Evolutionary conservation across 164 flowering plant species (phyloP).

Genomic region (Vitis amurensis): DNA sequence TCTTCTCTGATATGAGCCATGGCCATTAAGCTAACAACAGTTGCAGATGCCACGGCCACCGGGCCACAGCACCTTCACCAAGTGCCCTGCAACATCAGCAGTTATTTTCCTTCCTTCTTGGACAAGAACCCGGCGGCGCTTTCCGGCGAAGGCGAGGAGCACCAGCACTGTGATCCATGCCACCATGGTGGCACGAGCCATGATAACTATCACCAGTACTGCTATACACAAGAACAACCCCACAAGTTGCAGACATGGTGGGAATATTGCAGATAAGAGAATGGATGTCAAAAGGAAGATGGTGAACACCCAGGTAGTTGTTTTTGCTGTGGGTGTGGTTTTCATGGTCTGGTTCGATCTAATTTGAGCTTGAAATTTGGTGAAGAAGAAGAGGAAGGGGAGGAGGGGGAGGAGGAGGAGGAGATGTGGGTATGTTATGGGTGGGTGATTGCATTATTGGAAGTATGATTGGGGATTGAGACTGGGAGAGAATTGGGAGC

Average conservation of each 20-base stretch:
- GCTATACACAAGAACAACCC: conserved; percentile 22
- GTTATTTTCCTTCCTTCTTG: conserved; percentile 62
- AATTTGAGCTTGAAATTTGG: not conserved
- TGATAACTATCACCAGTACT: conserved; percentile 38
- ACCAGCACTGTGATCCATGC: conserved; percentile 79
- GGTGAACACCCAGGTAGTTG: too few species aligned
- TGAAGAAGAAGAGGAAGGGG: conserved; percentile 3
- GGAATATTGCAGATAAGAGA: not conserved
- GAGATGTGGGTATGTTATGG: not conserved
- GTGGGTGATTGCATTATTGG: not conserved
- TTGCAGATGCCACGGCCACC: conserved; percentile 41
- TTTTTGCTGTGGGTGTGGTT: too few species aligned
- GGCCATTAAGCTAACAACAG: conserved; percentile 33
- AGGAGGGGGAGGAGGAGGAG: not conserved
- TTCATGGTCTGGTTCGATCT: not conserved
- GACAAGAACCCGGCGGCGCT: conserved; percentile 54
- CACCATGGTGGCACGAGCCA: conserved; percentile 63
- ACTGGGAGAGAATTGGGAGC: not conserved
- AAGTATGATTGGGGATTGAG: not conserved
- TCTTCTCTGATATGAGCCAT: conserved; percentile 10
- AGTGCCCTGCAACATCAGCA: conserved; percentile 47
- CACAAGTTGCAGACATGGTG: not conserved
- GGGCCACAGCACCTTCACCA: conserved; percentile 37
- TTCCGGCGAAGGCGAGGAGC: conserved; percentile 67
- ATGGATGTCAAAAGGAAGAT: not conserved